Evolutionary conservation across 176 grass and related monocot species (phyloP).

Genomic region (Ampelocalamus luodianensis): DNA sequence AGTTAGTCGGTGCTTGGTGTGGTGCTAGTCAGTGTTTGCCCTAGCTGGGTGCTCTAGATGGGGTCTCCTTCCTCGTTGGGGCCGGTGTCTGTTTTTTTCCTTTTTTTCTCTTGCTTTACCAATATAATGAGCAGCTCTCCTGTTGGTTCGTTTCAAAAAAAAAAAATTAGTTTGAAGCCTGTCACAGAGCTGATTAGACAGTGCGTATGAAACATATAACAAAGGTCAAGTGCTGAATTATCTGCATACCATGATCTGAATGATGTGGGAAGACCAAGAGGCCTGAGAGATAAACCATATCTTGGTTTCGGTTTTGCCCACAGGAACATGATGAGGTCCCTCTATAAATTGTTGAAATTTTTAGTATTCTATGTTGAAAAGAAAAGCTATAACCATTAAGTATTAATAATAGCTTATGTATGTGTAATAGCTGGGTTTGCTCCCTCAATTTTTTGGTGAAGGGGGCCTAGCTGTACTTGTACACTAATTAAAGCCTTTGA

Average conservation of each 20-base stretch:
- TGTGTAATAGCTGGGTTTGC: not conserved
- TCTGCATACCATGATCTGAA: slow-evolving; percentile 13
- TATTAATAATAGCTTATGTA: not conserved
- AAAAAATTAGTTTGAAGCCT: not conserved
- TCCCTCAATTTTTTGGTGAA: not conserved
- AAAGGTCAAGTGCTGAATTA: slow-evolving; percentile 13
- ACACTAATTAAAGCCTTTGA: not conserved
- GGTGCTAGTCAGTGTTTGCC: too few relatives aligned
- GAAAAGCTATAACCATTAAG: not conserved
- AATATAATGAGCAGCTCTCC: too few relatives aligned
- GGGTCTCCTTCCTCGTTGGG: too few relatives aligned
- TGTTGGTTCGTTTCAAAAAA: too few relatives aligned
- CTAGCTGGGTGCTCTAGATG: too few relatives aligned
- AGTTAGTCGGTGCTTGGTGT: too few relatives aligned
- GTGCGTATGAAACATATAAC: not conserved
- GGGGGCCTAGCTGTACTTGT: not conserved
- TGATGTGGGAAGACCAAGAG: not conserved
- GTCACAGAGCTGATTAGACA: slow-evolving; percentile 34
- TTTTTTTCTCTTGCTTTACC: too few relatives aligned
- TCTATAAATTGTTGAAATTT: not conserved
- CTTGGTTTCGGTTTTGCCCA: not conserved
- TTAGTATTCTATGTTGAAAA: not conserved
- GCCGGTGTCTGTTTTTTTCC: too few relatives aligned
- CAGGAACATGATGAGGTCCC: not conserved
- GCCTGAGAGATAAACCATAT: not conserved